Evolutionary conservation across 2,329 filamentous ascomycete genomes (phyloP), one percentile per base, ranked within the genome.

Genomic region (Fusarium oligoseptatum): DNA sequence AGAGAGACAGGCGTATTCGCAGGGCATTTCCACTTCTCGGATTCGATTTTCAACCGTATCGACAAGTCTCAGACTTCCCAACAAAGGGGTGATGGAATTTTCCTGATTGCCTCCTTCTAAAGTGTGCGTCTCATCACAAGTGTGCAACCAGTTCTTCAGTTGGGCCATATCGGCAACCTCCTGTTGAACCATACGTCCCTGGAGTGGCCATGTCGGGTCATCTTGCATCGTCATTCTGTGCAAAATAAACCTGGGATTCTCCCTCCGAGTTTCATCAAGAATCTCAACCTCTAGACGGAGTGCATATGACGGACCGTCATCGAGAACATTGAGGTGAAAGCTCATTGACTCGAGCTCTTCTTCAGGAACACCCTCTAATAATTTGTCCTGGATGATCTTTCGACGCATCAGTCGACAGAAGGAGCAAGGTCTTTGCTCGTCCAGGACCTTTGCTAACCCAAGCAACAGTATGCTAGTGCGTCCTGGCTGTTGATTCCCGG

Each of bases 241-340:
- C 7, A 72, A 36, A 20, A 72, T 36, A 0, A 71, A 11, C 11
- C 68, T 56, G 2, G 57, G 32, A 20, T 10, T 6, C 2, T 56
- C 24, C 2, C 20, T 22, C 0, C 9, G 32, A 7, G 36, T 27
- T 14, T 39, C 27, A n/a, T 64, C 43, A 0, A 45, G 22, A 14
- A 71, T 61, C 20, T 72, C 70, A 1, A 71, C 45, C 15, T 72
- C 64, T 17, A 72, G 34, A 4, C 64, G 66, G 1, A 71, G 36
- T 12, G 52, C 58, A 37, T 57, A 61, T 7, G 14, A 20, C 0
- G 39, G 43, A 0, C 64, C 64, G 1, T 68, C 55, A 1, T 72
- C 64, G 6, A 72, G 14, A 8, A 55, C 41, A 10, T 60, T 68
- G 2, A 72, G 69, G 1, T 52, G 43, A 3, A 72, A 34, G 11